A percentile compares a stretch with the other conserved stretches of the same genome.
phyloP scores from a whole-genome alignment of 2,329 filamentous ascomycete species.

The Aspergillus tanneri region DNA sequence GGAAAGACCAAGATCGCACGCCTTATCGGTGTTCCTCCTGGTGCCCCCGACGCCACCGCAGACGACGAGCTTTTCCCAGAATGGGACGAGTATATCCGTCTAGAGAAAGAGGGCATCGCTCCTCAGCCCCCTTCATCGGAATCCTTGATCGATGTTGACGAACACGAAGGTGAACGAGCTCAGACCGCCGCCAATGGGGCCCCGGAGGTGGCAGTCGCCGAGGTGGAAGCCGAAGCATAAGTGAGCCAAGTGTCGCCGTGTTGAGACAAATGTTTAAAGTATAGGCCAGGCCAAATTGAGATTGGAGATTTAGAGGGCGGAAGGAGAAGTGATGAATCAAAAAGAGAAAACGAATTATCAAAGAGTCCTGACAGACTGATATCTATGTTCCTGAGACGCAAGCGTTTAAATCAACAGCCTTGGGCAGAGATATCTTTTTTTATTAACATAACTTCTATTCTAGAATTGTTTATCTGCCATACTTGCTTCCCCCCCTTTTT shows the following conservation, averaged over 20 bases:
- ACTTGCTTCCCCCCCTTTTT: constrained; percentile 22
- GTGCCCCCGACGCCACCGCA: constrained; percentile 56
- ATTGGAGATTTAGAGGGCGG: neutral
- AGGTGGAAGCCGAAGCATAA: constrained; percentile 12
- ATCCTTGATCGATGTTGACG: constrained; percentile 45
- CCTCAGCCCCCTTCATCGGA: constrained; percentile 39
- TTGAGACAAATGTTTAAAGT: too few relatives aligned
- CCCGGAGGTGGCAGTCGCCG: constrained; percentile 31
- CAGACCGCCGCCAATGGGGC: constrained; percentile 35
- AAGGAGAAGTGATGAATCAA: constrained; percentile 17
- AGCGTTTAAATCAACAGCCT: too few relatives aligned
- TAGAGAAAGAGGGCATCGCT: constrained; percentile 70
- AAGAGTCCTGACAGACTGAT: too few relatives aligned
- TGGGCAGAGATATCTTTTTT: constrained; percentile 19
- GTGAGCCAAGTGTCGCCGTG: too few relatives aligned
- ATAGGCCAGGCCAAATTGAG: neutral
- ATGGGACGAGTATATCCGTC: constrained; percentile 84
- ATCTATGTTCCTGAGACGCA: too few relatives aligned
- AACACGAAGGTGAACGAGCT: constrained; percentile 31
- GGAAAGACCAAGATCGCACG: constrained; percentile 85
- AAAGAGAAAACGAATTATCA: too few relatives aligned
- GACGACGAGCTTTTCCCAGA: constrained; percentile 88
- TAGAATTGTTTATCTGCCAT: constrained; percentile 11
- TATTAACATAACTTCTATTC: constrained; percentile 12
- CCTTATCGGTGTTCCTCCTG: constrained; percentile 76